These are phyloP conservation scores for Hylodesmum podocarpum DNA, from an alignment of 306 rosid species.

Conservation along the genomic window DNA sequence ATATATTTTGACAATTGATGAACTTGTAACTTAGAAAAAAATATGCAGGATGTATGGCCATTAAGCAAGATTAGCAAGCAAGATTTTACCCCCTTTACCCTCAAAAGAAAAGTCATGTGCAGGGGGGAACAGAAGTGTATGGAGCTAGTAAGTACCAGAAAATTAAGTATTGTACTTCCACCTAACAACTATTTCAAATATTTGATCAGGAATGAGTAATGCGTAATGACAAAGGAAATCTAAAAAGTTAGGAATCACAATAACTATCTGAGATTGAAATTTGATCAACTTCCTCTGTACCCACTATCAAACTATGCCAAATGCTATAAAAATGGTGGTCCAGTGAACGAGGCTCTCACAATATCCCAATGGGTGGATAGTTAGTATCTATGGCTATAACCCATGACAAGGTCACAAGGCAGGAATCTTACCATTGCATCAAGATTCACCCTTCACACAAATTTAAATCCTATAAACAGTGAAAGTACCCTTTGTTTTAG, in stretches of 20 bases:
- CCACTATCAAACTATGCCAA: not conserved
- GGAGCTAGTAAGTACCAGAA: not conserved
- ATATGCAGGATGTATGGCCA: not conserved
- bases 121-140: not conserved
- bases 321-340: not conserved
- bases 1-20: not conserved
- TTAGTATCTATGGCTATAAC: not conserved
- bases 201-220: not conserved
- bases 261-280: not conserved
- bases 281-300: not conserved
- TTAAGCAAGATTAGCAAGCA: not conserved
- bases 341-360: not conserved
- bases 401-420: not conserved
- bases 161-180: slow-evolving; percentile 2
- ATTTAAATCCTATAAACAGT: not conserved
- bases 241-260: not conserved
- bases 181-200: not conserved
- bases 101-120: not conserved
- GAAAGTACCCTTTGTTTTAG: not conserved
- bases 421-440: not conserved
- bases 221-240: not conserved
- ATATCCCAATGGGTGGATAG: not conserved
- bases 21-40: not conserved
- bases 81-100: not conserved
- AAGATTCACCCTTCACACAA: not conserved